Conservation (phyloP, 208 protist genomes). For the Tritrichomonas musculus region DNA sequence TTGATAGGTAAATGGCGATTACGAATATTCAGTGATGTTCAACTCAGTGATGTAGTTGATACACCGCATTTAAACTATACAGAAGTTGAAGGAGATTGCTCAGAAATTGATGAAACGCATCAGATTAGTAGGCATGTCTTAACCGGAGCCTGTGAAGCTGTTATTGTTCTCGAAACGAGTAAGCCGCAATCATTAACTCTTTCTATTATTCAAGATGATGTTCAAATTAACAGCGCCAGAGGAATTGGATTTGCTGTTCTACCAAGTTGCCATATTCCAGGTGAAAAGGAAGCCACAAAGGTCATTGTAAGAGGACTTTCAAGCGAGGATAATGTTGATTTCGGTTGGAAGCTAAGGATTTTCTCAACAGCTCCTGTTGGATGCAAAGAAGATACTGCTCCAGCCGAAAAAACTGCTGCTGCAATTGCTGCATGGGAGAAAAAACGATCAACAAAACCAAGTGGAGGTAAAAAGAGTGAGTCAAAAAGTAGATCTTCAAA, state of each 20-base stretch:
- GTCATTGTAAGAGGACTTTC: background rate
- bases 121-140: background rate
- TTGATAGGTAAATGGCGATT: background rate
- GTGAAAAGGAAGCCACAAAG: background rate
- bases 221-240: background rate
- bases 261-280: background rate
- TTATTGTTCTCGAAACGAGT: background rate
- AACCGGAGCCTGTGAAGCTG: background rate
- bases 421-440: slow-evolving; percentile 12
- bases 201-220: background rate
- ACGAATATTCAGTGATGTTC: background rate
- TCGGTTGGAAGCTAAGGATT: background rate
- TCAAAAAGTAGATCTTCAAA: background rate
- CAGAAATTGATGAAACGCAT: slow-evolving; percentile 9
- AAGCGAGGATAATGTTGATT: background rate
- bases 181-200: background rate
- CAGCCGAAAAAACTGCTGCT: background rate
- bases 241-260: background rate
- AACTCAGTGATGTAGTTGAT: background rate
- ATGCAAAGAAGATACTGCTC: background rate
- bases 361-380: background rate
- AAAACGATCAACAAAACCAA: background rate
- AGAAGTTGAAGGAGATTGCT: background rate
- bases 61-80: background rate
- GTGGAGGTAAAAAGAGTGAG: background rate